Percentiles rank a stretch among this genome's conserved stretches.
These are phyloP conservation scores for Lactifluus hygrophoroides DNA, from an alignment of 768 basidiomycete genomes.

Conservation along the genomic window DNA sequence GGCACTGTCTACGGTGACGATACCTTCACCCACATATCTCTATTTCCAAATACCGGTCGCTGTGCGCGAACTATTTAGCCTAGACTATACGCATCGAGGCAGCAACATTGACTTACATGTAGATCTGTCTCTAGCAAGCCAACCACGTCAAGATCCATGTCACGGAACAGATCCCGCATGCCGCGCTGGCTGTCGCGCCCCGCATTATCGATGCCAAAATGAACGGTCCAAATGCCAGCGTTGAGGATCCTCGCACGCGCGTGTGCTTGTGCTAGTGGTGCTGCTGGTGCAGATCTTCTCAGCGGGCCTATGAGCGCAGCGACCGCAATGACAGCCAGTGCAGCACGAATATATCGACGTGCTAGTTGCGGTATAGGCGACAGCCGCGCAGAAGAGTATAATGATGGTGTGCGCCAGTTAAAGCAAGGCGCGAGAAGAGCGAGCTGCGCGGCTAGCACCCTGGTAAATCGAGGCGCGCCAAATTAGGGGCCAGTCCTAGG, in stretches of 20 bases:
- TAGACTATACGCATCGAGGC: neutral
- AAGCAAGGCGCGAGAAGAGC: constrained; percentile 42
- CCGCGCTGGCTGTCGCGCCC: constrained; percentile 65
- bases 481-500: neutral
- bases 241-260: constrained; percentile 60
- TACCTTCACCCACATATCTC: constrained; percentile 54
- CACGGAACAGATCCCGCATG: constrained; percentile 54
- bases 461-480: constrained; percentile 23
- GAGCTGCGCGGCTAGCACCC: constrained; percentile 49
- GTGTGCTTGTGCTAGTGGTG: constrained; percentile 38
- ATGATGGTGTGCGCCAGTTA: constrained; percentile 27
- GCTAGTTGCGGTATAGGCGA: constrained; percentile 3
- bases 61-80: constrained; percentile 24
- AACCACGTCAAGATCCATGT: constrained; percentile 80
- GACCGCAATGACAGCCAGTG: constrained; percentile 19
- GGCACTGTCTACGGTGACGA: neutral
- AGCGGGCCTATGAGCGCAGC: constrained; percentile 20
- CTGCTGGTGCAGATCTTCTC: neutral
- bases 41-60: constrained; percentile 72
- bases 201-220: constrained; percentile 76
- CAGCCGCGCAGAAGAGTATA: neutral
- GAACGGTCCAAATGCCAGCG: constrained; percentile 86
- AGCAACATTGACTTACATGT: constrained; percentile 41
- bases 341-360: constrained; percentile 7
- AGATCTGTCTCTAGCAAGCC: constrained; percentile 83